Evolutionary conservation across 2,329 filamentous ascomycete species (phyloP).

Genomic region (Xylariaceae sp.): DNA sequence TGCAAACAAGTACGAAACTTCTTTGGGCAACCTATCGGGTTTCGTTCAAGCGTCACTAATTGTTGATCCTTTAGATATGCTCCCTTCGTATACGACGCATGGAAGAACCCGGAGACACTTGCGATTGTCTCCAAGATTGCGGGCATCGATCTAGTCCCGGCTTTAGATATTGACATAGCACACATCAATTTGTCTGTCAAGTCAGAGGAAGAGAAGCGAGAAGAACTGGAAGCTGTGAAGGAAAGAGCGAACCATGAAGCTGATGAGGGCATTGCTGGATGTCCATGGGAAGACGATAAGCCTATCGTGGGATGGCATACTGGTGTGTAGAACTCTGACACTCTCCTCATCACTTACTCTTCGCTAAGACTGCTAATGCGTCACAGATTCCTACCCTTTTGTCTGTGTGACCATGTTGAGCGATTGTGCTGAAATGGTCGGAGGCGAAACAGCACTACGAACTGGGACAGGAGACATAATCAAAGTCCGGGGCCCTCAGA

Average conservation of each 20-base stretch:
- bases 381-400: slow-evolving; percentile 62
- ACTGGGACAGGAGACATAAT: slow-evolving; percentile 52
- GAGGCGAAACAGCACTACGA: slow-evolving; percentile 62
- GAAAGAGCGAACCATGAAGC: slow-evolving; percentile 30
- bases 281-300: slow-evolving; percentile 44
- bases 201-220: slow-evolving; percentile 43
- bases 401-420: slow-evolving; percentile 69
- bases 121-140: slow-evolving; percentile 50
- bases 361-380: no score
- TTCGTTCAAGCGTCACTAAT: slow-evolving; percentile 10
- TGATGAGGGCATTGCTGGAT: slow-evolving; percentile 30
- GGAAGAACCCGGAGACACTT: slow-evolving; percentile 43
- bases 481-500: slow-evolving; percentile 58
- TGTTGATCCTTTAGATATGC: slow-evolving; percentile 45
- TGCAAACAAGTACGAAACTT: slow-evolving; percentile 44
- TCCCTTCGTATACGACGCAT: slow-evolving; percentile 59
- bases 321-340: no score
- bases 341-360: no score
- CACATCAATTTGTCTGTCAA: slow-evolving; percentile 54
- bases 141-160: slow-evolving; percentile 52
- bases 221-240: slow-evolving; percentile 39
- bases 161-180: slow-evolving; percentile 55
- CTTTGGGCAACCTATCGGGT: neutral
- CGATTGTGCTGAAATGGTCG: slow-evolving; percentile 60
- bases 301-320: slow-evolving; percentile 60